Conservation (phyloP, 108 stramenopile species). For the Cyclotella choctawhatcheeana region DNA sequence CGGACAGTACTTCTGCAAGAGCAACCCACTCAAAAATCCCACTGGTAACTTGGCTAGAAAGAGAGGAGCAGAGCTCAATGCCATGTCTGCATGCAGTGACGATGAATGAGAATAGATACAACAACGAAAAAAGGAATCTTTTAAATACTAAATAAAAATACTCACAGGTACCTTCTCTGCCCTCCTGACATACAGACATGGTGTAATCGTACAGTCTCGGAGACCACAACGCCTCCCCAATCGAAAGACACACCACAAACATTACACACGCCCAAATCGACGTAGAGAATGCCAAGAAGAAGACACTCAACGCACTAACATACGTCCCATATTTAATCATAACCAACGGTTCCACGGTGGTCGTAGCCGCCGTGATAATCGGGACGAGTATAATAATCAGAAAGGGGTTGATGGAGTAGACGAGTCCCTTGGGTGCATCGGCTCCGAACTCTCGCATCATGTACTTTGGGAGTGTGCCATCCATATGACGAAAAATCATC, state of each 20-base stretch:
- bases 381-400: constrained; percentile 83
- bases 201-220: constrained; percentile 85
- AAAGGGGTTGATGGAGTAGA: constrained; percentile 83
- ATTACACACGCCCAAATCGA: constrained; percentile 64
- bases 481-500: constrained; percentile 86
- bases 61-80: constrained; percentile 77
- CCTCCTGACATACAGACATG: constrained; percentile 71
- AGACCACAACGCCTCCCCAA: constrained; percentile 86
- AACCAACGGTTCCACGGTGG: constrained; percentile 62
- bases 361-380: constrained; percentile 73
- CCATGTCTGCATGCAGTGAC: too few relatives aligned
- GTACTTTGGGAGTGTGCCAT: constrained; percentile 87
- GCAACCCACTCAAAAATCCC: constrained; percentile 73
- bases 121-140: too few relatives aligned
- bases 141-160: too few relatives aligned
- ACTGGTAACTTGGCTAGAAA: constrained; percentile 86
- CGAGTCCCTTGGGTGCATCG: constrained; percentile 71
- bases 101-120: too few relatives aligned
- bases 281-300: constrained; percentile 72
- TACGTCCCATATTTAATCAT: constrained; percentile 85
- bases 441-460: constrained; percentile 83
- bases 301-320: constrained; percentile 72
- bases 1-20: constrained; percentile 73
- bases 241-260: constrained; percentile 72
- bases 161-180: constrained; percentile 74